Evolutionary conservation across 2,329 filamentous ascomycete genomes (phyloP).

Genomic region (Sarocladium oryzae): DNA sequence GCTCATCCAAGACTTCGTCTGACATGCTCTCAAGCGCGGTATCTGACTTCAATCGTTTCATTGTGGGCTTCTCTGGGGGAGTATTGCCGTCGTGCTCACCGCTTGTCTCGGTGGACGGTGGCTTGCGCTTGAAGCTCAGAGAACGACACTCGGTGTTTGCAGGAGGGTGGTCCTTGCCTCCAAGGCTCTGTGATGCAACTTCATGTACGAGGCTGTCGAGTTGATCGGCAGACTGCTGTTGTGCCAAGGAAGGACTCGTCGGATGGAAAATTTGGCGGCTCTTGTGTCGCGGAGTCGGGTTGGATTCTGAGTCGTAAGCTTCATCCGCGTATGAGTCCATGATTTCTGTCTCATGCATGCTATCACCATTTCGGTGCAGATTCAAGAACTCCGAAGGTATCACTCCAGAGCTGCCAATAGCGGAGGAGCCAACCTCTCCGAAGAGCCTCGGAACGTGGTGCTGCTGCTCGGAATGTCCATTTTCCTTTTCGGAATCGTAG

Average conservation of each 20-base stretch:
- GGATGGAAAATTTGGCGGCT: slow-evolving; percentile 11
- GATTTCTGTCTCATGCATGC: slow-evolving; percentile 33
- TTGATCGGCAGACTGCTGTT: slow-evolving; percentile 39
- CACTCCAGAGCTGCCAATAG: slow-evolving; percentile 45
- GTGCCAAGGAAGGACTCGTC: slow-evolving; percentile 31
- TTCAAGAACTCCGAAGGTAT: slow-evolving; percentile 43
- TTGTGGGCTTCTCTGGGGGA: slow-evolving; percentile 36
- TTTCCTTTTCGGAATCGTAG: slow-evolving; percentile 75
- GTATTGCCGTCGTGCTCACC: slow-evolving; percentile 40
- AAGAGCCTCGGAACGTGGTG: slow-evolving; percentile 35
- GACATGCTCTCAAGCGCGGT: slow-evolving; percentile 29
- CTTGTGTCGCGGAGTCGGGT: slow-evolving; percentile 12
- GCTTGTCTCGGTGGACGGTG: slow-evolving; percentile 39
- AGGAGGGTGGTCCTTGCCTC: slow-evolving; percentile 34
- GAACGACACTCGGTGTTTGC: not conserved
- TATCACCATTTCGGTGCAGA: slow-evolving; percentile 36
- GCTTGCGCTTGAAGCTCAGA: slow-evolving; percentile 46
- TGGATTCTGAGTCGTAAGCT: slow-evolving; percentile 36
- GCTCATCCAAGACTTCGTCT: slow-evolving; percentile 35
- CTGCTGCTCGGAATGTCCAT: slow-evolving; percentile 38
- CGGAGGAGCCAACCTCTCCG: slow-evolving; percentile 49
- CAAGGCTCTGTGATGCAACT: slow-evolving; percentile 50
- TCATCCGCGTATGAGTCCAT: slow-evolving; percentile 36
- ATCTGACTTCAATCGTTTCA: slow-evolving; percentile 51
- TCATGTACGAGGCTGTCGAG: slow-evolving; percentile 45